A percentile compares a stretch with the other conserved stretches of the same genome.
These are phyloP conservation scores for Aspergillus tubingensis DNA, from an alignment of 2,329 filamentous ascomycete genomes.

Conservation along the genomic window DNA sequence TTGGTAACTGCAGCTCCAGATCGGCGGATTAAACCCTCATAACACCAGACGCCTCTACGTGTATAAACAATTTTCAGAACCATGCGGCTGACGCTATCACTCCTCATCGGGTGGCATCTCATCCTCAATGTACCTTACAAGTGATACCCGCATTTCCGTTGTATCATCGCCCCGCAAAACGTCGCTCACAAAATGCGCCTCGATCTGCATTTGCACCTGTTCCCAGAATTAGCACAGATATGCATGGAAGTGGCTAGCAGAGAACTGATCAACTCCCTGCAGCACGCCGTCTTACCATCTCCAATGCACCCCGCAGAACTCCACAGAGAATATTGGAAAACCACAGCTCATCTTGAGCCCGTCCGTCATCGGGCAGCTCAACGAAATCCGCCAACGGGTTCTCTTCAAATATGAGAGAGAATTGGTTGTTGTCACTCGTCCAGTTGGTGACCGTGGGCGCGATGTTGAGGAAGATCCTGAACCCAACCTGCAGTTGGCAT, in stretches of 20 bases:
- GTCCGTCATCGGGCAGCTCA: slow-evolving; percentile 91
- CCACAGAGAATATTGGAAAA: slow-evolving; percentile 97
- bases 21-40: slow-evolving; percentile 7
- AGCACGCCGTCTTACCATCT: slow-evolving; percentile 71
- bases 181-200: slow-evolving; percentile 94
- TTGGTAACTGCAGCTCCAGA: slow-evolving; percentile 4
- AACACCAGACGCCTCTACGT: slow-evolving; percentile 30
- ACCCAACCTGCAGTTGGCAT: slow-evolving; percentile 69
- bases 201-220: slow-evolving; percentile 92
- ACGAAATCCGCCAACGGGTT: slow-evolving; percentile 97
- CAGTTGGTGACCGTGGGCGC: slow-evolving; percentile 92
- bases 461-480: slow-evolving; percentile 98
- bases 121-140: slow-evolving; percentile 94
- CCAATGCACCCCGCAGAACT: slow-evolving; percentile 82
- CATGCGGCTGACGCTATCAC: slow-evolving; percentile 47
- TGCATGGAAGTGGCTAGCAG: background rate
- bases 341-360: slow-evolving; percentile 95
- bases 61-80: slow-evolving; percentile 1
- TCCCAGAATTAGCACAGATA: slow-evolving; percentile 6
- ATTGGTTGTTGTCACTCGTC: slow-evolving; percentile 94
- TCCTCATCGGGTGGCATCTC: slow-evolving; percentile 97
- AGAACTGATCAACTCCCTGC: background rate
- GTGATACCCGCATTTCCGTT: slow-evolving; percentile 91
- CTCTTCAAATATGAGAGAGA: slow-evolving; percentile 94
- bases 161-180: slow-evolving; percentile 90